Evolutionary conservation across 2,329 filamentous ascomycete genomes (phyloP).

Genomic region (Fusarium tuaranense): DNA sequence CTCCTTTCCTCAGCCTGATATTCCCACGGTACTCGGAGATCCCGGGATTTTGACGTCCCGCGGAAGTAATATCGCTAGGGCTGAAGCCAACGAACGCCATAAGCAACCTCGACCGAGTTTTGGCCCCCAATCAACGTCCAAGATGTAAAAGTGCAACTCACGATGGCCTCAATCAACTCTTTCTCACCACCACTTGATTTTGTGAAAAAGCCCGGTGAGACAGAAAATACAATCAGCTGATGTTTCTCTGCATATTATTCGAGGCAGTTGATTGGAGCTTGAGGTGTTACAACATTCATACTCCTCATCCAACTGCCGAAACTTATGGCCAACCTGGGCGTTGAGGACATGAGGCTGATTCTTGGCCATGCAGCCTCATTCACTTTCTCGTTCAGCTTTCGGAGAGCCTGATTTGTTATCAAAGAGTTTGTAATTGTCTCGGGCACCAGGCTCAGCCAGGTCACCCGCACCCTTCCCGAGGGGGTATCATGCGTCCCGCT

Average conservation of each 20-base stretch:
- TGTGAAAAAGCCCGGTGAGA: not conserved
- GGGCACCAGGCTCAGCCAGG: not conserved
- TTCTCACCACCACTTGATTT: not conserved
- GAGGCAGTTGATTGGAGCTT: not conserved
- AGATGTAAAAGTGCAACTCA: not conserved
- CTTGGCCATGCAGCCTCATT: conserved; percentile 1
- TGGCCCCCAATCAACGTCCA: not conserved
- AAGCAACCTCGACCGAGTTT: not conserved
- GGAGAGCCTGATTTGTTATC: not conserved
- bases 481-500: not conserved
- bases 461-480: not conserved
- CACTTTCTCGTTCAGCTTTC: not conserved
- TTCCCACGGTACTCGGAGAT: not conserved
- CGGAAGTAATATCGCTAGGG: not conserved
- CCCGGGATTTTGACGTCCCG: not conserved
- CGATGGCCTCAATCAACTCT: not conserved
- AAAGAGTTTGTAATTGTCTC: not conserved
- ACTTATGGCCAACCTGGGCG: not conserved
- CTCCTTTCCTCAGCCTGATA: not conserved
- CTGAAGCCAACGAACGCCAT: not conserved
- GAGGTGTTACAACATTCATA: not conserved
- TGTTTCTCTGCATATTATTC: not conserved
- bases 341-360: not conserved
- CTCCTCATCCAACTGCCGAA: not conserved
- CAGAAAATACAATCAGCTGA: not conserved